phyloP scores from a whole-genome alignment of 257 asterid species.

The Orobanche coerulescens region DNA sequence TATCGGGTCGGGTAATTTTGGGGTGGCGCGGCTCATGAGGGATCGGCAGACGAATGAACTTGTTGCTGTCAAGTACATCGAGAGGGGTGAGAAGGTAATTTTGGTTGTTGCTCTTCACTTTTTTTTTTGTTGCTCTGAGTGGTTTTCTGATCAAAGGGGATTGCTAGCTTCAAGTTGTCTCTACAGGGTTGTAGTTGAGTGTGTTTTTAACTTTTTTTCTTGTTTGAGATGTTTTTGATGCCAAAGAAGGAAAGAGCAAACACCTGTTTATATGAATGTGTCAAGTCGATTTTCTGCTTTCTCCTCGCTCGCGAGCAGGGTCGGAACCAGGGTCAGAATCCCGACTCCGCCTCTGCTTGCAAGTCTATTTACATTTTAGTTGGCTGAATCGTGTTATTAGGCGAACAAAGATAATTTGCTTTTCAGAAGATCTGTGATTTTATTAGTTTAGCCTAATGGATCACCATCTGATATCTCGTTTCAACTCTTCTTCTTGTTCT shows the following conservation, averaged over 20 bases:
- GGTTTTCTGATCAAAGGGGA: background rate
- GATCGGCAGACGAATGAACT: conserved; percentile 79
- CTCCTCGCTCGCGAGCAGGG: background rate
- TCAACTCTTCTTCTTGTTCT: conserved; percentile 3
- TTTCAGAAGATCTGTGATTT: background rate
- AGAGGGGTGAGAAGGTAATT: conserved; percentile 91
- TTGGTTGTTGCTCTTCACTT: background rate
- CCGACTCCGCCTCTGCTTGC: no score
- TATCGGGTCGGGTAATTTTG: conserved; percentile 96
- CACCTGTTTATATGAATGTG: no score
- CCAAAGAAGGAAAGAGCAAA: background rate
- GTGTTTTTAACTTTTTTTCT: background rate
- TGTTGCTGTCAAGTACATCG: conserved; percentile 97
- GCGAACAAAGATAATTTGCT: background rate
- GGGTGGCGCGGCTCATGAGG: conserved; percentile 93
- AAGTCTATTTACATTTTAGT: background rate
- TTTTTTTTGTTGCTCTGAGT: background rate
- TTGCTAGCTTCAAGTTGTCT: background rate
- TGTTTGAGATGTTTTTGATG: background rate
- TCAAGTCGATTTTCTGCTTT: background rate
- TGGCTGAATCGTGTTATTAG: background rate
- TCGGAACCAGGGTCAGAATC: no score
- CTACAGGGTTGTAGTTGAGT: background rate
- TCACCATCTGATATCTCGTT: background rate
- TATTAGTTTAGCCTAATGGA: background rate